Evolutionary conservation across 306 rosid species (phyloP).

Genomic region (Sphenostylis stenocarpa): DNA sequence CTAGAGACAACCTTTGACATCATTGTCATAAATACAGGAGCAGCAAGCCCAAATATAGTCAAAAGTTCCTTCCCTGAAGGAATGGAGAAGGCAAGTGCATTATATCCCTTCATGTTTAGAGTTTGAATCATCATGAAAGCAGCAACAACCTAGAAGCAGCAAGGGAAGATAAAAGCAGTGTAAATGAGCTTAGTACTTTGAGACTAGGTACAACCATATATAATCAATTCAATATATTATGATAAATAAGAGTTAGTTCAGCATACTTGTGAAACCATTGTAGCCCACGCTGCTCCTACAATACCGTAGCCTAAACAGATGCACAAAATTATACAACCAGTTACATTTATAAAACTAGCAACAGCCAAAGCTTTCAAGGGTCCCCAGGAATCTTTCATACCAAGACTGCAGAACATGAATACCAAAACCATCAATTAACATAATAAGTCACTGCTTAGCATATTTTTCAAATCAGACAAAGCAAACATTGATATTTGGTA

Average conservation of each 20-base stretch:
- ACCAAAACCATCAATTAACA: background rate
- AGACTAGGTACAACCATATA: constrained; percentile 13
- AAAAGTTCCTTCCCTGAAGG: constrained; percentile 72
- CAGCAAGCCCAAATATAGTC: constrained; percentile 63
- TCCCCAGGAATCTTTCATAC: constrained; percentile 64
- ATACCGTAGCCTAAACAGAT: constrained; percentile 45
- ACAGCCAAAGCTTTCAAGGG: constrained; percentile 57
- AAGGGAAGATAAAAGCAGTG: background rate
- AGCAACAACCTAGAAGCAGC: constrained; percentile 69
- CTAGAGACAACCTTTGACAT: constrained; percentile 71
- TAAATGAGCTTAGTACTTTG: constrained; percentile 18
- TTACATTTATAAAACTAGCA: constrained; percentile 44
- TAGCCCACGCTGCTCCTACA: constrained; percentile 55
- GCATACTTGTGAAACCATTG: constrained; percentile 51
- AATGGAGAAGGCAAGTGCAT: constrained; percentile 61
- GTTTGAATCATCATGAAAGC: constrained; percentile 81
- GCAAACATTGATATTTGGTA: background rate
- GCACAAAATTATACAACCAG: constrained; percentile 47
- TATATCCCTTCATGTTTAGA: constrained; percentile 75
- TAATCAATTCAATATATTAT: background rate
- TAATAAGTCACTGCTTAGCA: background rate
- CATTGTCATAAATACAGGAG: constrained; percentile 76
- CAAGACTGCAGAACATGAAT: constrained; percentile 40
- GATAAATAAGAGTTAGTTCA: constrained; percentile 29
- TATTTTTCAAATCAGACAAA: constrained; percentile 25